These are phyloP conservation scores for Starmera amethionina DNA, from an alignment of 805 yeast species.

Conservation along the genomic window DNA sequence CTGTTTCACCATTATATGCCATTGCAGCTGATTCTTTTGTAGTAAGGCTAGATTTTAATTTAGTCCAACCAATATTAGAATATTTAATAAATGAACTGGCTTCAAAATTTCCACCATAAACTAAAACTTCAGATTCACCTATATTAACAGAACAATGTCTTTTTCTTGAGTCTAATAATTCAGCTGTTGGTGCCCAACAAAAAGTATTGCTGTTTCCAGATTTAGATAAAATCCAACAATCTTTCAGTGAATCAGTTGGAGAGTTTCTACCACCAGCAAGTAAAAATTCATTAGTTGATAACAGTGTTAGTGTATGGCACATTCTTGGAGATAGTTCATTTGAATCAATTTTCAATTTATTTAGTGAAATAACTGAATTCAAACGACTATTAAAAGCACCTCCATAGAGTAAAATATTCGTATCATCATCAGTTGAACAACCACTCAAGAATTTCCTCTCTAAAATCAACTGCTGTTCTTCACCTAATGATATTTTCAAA, in stretches of 20 bases:
- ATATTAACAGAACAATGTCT: conserved; percentile 37
- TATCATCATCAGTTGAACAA: conserved; percentile 2
- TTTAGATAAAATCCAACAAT: conserved; percentile 29
- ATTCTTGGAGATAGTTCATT: conserved; percentile 32
- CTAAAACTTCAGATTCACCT: conserved; percentile 22
- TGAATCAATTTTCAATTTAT: conserved; percentile 4
- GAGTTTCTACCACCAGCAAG: conserved; percentile 60
- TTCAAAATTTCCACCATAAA: conserved; percentile 40
- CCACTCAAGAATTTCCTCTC: conserved; percentile 10
- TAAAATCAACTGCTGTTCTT: conserved; percentile 1
- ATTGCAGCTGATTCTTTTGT: conserved; percentile 28
- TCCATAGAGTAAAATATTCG: conserved; percentile 21
- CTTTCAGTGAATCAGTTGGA: conserved; percentile 39
- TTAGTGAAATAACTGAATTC: conserved; percentile 8
- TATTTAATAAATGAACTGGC: conserved; percentile 15
- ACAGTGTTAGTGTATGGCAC: conserved; percentile 42
- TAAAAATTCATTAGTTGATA: conserved; percentile 22
- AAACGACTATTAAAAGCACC: conserved; percentile 24
- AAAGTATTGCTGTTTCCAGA: conserved; percentile 3
- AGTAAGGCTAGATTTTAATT: conserved; percentile 4
- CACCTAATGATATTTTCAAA: not conserved
- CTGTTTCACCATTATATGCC: conserved; percentile 21
- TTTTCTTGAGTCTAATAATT: conserved; percentile 36
- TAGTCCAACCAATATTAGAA: conserved; percentile 3
- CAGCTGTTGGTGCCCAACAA: conserved; percentile 30